phyloP scores from a whole-genome alignment of 192 early-diverging fungal species.

The Obelidium mucronatum region DNA sequence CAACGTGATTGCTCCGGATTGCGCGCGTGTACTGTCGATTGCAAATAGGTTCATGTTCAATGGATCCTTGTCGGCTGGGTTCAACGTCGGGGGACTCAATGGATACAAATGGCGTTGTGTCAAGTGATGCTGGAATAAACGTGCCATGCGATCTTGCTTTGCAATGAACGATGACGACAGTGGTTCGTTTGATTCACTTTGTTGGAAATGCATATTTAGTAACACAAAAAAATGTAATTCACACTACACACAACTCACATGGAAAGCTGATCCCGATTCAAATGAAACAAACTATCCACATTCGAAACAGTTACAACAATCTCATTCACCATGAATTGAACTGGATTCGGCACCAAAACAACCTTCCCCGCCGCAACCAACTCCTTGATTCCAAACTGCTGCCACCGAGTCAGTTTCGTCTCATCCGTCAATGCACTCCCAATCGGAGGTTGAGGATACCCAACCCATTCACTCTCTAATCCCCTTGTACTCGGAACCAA shows the following conservation, averaged over 20 bases:
- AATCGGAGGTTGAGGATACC: slow-evolving; percentile 89
- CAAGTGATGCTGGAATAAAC: slow-evolving; percentile 78
- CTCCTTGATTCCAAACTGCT: slow-evolving; percentile 34
- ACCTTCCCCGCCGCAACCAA: slow-evolving; percentile 32
- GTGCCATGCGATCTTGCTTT: slow-evolving; percentile 70
- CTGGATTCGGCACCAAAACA: slow-evolving; percentile 77
- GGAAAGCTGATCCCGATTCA: slow-evolving; percentile 69
- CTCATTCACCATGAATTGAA: slow-evolving; percentile 85
- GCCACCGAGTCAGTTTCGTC: slow-evolving; percentile 34
- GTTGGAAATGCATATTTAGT: too few species aligned
- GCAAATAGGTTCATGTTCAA: slow-evolving; percentile 38
- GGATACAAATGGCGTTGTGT: slow-evolving; percentile 89
- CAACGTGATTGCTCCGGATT: slow-evolving; percentile 56
- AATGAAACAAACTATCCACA: slow-evolving; percentile 76
- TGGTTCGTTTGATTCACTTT: too few species aligned
- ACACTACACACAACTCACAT: slow-evolving; percentile 44
- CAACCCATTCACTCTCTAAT: slow-evolving; percentile 71
- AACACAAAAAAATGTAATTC: slow-evolving; percentile 3
- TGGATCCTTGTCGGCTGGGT: slow-evolving; percentile 33
- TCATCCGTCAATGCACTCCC: slow-evolving; percentile 11
- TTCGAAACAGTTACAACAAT: slow-evolving; percentile 78
- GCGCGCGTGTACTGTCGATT: slow-evolving; percentile 42
- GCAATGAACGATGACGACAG: too few species aligned
- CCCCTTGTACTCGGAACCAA: slow-evolving; percentile 84
- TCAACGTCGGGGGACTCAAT: slow-evolving; percentile 62